Base-by-base conservation (phyloP, 768 basidiomycete species). In the Auriscalpium vulgare region DNA sequence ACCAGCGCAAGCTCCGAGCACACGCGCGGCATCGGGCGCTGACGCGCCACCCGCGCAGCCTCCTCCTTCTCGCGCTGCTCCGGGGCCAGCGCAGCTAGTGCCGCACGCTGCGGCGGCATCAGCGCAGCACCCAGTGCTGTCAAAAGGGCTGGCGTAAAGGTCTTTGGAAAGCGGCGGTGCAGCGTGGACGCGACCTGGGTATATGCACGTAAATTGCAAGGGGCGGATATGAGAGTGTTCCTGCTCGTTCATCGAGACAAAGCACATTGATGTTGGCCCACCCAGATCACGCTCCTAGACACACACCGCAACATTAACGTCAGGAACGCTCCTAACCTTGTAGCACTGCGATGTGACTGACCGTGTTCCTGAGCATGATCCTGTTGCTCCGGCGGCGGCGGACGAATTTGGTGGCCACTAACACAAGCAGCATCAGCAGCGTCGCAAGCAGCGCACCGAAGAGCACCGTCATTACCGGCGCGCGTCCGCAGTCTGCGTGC, bases 51-150 rank as follows among this genome's bases (percentile, higher is more conserved):
- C 23, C 97, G 80, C 9, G 82, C 73, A 49, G 80, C 74, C 60
- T 98, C 95, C 59, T 99, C 97, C 71, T 92, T 95, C 67, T 99
- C 97, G 49, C 87, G 82, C 63, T 93, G 94, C 64, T 93, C 92
- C 0, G 78, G 75, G 3, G 79, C 72, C 48, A 91, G 67, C 6
- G 75, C 68, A n/a, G 82, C 72, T 4, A 90, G 71, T 0, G 79
- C 65, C 6, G 80, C 72, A 50, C 80, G 77, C 11, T 83, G 74
- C 1, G 90, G 83, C 4, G 87, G 72, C 8, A 78, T 75, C 48
- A 87, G 76, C 8, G 81, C 78, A 6, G 76, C 63, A 9, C 80
- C 69, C 2, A 99, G 74, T 11, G 78, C 71, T 11, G 82, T 71
- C 8, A 90, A 67, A 29, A 97, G 70, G 1, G 77, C 76, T 1